A percentile compares a stretch with the other conserved stretches of the same genome.
Conservation (phyloP, 345 rosid genomes). For the Brassica cretica region DNA sequence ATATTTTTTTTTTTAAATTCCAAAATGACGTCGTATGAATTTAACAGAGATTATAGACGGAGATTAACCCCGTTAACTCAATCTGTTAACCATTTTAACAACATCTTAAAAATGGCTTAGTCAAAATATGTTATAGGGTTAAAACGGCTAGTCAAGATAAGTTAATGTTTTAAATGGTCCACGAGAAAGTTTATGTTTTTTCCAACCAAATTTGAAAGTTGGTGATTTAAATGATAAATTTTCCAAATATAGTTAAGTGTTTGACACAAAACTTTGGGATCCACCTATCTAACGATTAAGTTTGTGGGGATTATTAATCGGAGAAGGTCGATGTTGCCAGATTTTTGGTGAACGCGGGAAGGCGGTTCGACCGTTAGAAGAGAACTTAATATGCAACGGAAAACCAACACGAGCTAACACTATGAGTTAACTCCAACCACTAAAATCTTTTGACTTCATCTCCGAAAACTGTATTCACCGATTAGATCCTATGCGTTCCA, state of each 20-base stretch:
- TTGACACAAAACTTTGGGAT: not conserved
- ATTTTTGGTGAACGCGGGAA: not conserved
- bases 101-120: too few relatives aligned
- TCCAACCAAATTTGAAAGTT: too few relatives aligned
- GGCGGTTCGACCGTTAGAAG: not conserved
- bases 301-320: not conserved
- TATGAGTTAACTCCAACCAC: not conserved
- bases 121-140: too few relatives aligned
- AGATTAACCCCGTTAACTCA: too few relatives aligned
- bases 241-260: not conserved
- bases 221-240: too few relatives aligned
- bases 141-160: too few relatives aligned
- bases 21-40: too few relatives aligned
- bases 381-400: not conserved
- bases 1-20: too few relatives aligned
- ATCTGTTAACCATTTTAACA: too few relatives aligned
- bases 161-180: too few relatives aligned
- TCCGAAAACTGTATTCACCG: not conserved
- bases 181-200: too few relatives aligned
- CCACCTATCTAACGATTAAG: not conserved
- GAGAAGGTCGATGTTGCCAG: not conserved
- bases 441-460: not conserved
- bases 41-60: too few relatives aligned
- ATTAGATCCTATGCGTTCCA: not conserved
- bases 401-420: not conserved